Base-by-base conservation (phyloP, 2,329 filamentous ascomycete genomes). In the Ceratocystis albifundus region DNA sequence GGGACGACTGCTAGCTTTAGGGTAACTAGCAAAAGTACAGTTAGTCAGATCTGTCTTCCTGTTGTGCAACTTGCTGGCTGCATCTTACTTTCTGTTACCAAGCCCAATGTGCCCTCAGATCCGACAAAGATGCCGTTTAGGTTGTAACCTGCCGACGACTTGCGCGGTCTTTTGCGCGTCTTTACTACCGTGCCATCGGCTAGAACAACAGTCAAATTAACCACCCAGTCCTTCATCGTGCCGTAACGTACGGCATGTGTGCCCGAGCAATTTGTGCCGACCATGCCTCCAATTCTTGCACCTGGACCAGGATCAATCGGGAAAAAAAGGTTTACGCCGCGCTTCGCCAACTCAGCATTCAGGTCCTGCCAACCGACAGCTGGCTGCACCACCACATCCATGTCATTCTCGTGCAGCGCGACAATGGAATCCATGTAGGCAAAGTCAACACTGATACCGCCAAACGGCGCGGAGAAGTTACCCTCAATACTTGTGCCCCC, bases 331-430 rank as follows among this genome's bases (percentile, higher is more conserved):
- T 89, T 89, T 3, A 84, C 86, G 48, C 83, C 80, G 75, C 88
- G 84, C 72, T 88, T 85, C 62, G 85, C 80, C 59, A 86, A 74
- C 71, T 84, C 77, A 70, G 88, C 84, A 71, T 96, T 96, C 67
- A 96, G 77, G 64, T 88, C 85, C 82, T 95, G 91, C 91, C 91
- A 96, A n/a, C 88, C 87, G 8, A 96, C 87, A 5, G 88, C 89
- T 2, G 92, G 92, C 74, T 96, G 92, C 2, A 96, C 90, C 3
- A 96, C 89, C 62, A 96, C 81, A 71, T 96, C 92, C 88, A 96
- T 90, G 74, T 96, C 92, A 3, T 89, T 87, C 70, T 88, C 86
- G 74, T 96, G 88, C 66, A 96, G 80, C 65, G 86, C 80, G 36
- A 96, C 71, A 30, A 96, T 88, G 71, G 86, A 80, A 74, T 96